Conservation (phyloP, 164 flowering plant species). For the Vitis rupestris region DNA sequence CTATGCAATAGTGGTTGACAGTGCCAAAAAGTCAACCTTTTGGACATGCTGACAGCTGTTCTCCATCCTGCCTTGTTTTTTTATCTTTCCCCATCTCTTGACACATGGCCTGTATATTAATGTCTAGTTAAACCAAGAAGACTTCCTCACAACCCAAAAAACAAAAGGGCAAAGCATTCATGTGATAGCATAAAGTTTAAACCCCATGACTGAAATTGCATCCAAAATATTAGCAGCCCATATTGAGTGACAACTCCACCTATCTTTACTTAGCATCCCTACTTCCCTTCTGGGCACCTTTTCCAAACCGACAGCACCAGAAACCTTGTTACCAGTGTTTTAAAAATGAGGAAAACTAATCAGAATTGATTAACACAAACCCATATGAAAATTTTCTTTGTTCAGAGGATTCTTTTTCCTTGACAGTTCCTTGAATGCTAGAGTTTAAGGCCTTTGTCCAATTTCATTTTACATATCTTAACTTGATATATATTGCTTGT, state of each 20-base stretch:
- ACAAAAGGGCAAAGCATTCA: background rate
- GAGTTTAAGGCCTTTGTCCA: no score
- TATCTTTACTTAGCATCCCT: background rate
- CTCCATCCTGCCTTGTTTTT: constrained; percentile 17
- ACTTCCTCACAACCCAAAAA: background rate
- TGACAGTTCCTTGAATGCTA: no score
- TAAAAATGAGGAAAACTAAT: no score
- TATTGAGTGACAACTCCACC: constrained; percentile 14
- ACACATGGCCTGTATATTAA: constrained; percentile 8
- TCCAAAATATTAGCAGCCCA: constrained; percentile 6
- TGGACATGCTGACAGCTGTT: constrained; percentile 37
- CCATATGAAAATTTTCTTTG: no score
- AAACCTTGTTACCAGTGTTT: no score
- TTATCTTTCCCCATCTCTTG: background rate
- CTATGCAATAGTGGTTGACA: constrained; percentile 29
- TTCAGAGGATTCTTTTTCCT: no score
- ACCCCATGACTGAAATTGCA: constrained; percentile 11
- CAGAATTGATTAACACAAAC: no score
- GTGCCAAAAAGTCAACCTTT: constrained; percentile 39
- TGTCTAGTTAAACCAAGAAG: constrained; percentile 8
- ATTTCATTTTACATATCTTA: background rate
- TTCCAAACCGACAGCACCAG: no score
- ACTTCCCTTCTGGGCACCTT: no score
- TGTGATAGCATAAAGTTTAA: background rate
- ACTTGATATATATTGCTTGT: background rate